Evolutionary conservation across 192 early-diverging fungal species (phyloP).

Genomic region (Backusella morwellensis): DNA sequence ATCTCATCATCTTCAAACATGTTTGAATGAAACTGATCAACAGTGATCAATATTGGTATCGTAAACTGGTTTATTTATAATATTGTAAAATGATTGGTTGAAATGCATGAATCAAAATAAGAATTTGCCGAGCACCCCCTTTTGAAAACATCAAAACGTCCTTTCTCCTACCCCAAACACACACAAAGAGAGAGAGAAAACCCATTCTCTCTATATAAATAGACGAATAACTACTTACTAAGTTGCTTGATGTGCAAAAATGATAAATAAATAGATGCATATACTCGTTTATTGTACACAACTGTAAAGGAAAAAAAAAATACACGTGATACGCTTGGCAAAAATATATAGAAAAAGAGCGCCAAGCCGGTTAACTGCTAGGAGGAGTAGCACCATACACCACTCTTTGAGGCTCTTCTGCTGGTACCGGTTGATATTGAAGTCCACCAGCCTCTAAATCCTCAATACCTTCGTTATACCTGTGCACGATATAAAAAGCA

Average conservation of each 20-base stretch:
- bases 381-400: constrained; percentile 27
- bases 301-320: background rate
- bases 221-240: too few relatives aligned
- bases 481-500: constrained; percentile 59
- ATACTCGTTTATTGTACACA: background rate
- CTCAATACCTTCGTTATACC: constrained; percentile 36
- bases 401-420: constrained; percentile 21
- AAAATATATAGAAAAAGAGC: background rate
- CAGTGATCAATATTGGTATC: too few relatives aligned
- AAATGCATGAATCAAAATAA: background rate
- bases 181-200: too few relatives aligned
- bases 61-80: background rate
- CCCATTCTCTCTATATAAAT: too few relatives aligned
- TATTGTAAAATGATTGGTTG: background rate
- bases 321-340: background rate
- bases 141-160: background rate
- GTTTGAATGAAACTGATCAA: background rate
- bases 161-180: too few relatives aligned
- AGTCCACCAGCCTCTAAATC: constrained; percentile 30
- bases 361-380: background rate
- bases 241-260: background rate
- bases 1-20: background rate
- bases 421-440: constrained; percentile 26
- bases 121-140: background rate
- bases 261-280: background rate